These are phyloP conservation scores for Termitomyces sp. DNA, from an alignment of 1,284 basidiomycete species.

Conservation along the genomic window DNA sequence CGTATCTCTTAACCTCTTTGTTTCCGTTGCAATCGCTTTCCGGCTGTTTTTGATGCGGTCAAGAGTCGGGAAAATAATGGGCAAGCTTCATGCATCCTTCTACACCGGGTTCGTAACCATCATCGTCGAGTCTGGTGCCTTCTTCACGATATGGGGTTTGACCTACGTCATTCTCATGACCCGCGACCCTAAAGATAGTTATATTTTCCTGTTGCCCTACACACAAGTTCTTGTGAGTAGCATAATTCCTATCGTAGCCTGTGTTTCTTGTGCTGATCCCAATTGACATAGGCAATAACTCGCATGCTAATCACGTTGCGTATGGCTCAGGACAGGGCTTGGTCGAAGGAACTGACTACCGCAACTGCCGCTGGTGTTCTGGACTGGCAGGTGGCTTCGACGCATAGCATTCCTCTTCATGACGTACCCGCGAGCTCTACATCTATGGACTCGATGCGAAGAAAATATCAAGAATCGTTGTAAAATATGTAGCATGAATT, in stretches of 20 bases:
- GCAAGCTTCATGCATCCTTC: conserved; percentile 29
- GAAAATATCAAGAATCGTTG: conserved; percentile 15
- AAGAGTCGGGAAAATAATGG: conserved; percentile 28
- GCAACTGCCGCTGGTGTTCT: conserved; percentile 26
- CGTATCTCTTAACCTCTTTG: conserved; percentile 26
- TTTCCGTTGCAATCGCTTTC: conserved; percentile 23
- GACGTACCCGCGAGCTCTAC: conserved; percentile 18
- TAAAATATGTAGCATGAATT: conserved; percentile 9
- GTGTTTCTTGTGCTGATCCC: neutral
- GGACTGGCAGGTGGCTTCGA: conserved; percentile 33
- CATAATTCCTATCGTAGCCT: neutral
- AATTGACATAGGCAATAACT: conserved; percentile 25
- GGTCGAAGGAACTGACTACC: conserved; percentile 28
- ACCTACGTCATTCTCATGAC: conserved; percentile 24
- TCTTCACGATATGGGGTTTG: conserved; percentile 31
- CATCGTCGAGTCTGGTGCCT: conserved; percentile 33
- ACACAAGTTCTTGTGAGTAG: conserved; percentile 27
- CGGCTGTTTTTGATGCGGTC: conserved; percentile 27
- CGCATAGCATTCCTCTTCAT: conserved; percentile 27
- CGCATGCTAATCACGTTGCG: conserved; percentile 32
- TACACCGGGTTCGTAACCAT: conserved; percentile 30
- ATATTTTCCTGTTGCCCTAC: conserved; percentile 28
- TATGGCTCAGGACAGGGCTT: conserved; percentile 34
- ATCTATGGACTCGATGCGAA: conserved; percentile 3
- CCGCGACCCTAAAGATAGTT: conserved; percentile 20